Evolutionary conservation across 495 filamentous ascomycete species (phyloP).

Genomic region (Neurospora tetraspora): DNA sequence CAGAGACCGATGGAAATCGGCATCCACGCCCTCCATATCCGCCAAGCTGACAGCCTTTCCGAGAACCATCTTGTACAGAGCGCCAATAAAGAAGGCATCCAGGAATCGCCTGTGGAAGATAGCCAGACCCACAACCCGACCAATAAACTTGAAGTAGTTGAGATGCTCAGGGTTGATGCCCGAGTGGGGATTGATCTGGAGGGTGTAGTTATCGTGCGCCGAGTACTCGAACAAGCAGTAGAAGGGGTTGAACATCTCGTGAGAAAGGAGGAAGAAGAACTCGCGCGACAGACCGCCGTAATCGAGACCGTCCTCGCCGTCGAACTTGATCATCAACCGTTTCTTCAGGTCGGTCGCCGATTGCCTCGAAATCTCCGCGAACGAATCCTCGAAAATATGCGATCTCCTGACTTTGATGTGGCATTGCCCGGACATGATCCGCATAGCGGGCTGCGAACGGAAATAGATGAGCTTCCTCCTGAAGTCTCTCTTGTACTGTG

Average conservation of each 20-base stretch:
- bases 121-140: constrained; percentile 90
- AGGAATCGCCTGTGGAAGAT: constrained; percentile 98
- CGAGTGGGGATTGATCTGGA: constrained; percentile 99
- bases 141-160: constrained; percentile 99
- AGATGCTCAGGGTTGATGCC: constrained; percentile 99
- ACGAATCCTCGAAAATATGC: constrained; percentile 98
- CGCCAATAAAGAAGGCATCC: constrained; percentile 98
- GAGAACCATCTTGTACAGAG: constrained; percentile 99
- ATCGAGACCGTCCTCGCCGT: constrained; percentile 95
- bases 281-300: constrained; percentile 98
- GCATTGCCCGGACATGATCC: constrained; percentile 91
- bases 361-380: constrained; percentile 95
- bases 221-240: constrained; percentile 99
- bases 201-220: constrained; percentile 98
- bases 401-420: constrained; percentile 94
- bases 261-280: constrained; percentile 99
- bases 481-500: constrained; percentile 99
- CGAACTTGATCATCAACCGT: constrained; percentile 98
- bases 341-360: constrained; percentile 96
- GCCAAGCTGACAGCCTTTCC: constrained; percentile 82
- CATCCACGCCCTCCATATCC: constrained; percentile 99
- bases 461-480: constrained; percentile 97
- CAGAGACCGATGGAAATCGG: constrained; percentile 88
- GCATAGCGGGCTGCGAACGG: constrained; percentile 91
- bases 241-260: constrained; percentile 99